Percentiles rank a stretch among this genome's conserved stretches.
Evolutionary conservation across 805 yeast species (phyloP).

Genomic region (Candida germanica): DNA sequence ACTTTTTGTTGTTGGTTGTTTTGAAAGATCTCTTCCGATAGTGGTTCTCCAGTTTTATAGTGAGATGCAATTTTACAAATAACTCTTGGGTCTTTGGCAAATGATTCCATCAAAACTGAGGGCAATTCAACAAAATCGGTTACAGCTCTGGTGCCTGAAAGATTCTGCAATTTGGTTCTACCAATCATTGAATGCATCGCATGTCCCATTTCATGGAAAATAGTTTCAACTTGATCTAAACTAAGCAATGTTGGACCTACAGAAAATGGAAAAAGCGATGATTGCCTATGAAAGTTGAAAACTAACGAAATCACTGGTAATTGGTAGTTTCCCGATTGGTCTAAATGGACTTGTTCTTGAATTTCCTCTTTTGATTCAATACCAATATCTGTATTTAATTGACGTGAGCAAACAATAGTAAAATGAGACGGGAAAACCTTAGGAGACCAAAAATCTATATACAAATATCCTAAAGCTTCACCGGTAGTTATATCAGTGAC

Average conservation of each 20-base stretch:
- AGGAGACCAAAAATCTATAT: constrained; percentile 83
- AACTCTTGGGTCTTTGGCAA: constrained; percentile 79
- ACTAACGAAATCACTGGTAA: constrained; percentile 86
- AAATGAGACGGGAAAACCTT: constrained; percentile 88
- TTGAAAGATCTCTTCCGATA: constrained; percentile 50
- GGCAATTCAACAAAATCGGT: constrained; percentile 97
- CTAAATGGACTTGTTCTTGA: constrained; percentile 28
- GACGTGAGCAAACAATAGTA: constrained; percentile 91
- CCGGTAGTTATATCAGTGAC: constrained; percentile 60
- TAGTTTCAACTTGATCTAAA: constrained; percentile 81
- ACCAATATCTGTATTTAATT: constrained; percentile 51
- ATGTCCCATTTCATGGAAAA: constrained; percentile 98
- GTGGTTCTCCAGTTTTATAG: constrained; percentile 58
- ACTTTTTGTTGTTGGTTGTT: constrained; percentile 50
- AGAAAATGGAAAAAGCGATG: constrained; percentile 2
- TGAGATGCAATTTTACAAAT: constrained; percentile 71
- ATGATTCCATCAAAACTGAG: constrained; percentile 92
- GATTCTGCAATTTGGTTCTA: constrained; percentile 81
- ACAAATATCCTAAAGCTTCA: constrained; percentile 69
- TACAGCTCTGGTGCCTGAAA: constrained; percentile 91
- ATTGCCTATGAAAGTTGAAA: constrained; percentile 64
- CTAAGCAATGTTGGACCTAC: constrained; percentile 54
- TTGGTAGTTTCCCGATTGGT: constrained; percentile 57
- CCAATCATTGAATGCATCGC: constrained; percentile 98
- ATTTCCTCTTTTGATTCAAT: constrained; percentile 25